Percentiles rank a stretch among this genome's conserved stretches.
phyloP scores from a whole-genome alignment of 164 flowering plant genomes.

The grape (Vitis vinifera) region DNA sequence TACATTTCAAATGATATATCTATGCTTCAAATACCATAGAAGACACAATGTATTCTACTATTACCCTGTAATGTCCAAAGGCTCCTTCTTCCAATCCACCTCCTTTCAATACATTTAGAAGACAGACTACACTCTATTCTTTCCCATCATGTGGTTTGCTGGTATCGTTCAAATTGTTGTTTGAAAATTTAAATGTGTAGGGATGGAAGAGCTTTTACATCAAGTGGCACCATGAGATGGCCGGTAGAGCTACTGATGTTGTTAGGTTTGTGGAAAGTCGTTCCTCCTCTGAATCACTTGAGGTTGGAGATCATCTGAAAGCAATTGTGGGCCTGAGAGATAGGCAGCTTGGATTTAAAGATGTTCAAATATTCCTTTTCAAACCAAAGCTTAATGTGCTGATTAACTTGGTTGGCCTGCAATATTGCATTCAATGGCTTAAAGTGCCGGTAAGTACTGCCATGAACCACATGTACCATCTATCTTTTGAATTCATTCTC shows the following conservation, averaged over 20 bases:
- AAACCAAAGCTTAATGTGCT: constrained; percentile 51
- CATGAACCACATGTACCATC: background rate
- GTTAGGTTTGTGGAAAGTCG: constrained; percentile 43
- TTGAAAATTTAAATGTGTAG: constrained; percentile 24
- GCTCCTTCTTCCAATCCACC: too few species aligned
- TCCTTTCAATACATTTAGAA: too few species aligned
- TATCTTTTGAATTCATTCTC: too few species aligned
- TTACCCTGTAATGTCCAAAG: too few species aligned
- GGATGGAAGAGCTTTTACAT: constrained; percentile 68
- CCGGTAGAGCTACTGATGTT: constrained; percentile 33
- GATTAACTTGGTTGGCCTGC: constrained; percentile 72
- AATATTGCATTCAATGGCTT: constrained; percentile 61
- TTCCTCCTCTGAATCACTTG: constrained; percentile 46
- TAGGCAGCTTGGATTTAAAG: constrained; percentile 54
- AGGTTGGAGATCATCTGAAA: constrained; percentile 51
- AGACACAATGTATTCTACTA: too few species aligned
- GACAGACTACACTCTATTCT: background rate
- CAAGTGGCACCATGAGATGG: constrained; percentile 58
- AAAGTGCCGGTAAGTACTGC: constrained; percentile 47
- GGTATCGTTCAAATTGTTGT: background rate
- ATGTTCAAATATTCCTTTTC: constrained; percentile 65
- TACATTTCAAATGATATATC: too few species aligned
- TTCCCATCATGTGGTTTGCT: background rate
- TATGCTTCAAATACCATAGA: too few species aligned
- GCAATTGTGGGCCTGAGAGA: constrained; percentile 41